Evolutionary conservation across 208 protist species (phyloP).

Genomic region (Trypanosoma cruzi): DNA sequence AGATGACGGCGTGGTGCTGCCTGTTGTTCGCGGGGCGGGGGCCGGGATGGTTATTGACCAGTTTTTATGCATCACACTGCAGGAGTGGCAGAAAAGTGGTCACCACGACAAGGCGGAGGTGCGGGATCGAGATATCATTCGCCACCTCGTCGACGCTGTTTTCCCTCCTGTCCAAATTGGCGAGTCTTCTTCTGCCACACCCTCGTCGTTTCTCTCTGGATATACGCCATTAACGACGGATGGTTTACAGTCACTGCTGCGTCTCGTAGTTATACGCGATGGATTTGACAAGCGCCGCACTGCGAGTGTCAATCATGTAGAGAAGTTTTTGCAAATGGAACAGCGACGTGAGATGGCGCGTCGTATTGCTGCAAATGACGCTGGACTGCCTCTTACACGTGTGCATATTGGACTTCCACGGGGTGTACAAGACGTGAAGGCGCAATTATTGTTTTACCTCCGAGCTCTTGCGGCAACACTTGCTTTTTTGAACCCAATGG

Average conservation of each 20-base stretch:
- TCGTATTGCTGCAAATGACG: conserved; percentile 6
- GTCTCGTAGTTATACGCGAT: conserved; percentile 32
- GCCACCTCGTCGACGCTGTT: conserved; percentile 19
- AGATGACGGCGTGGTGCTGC: not conserved
- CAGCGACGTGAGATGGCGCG: conserved; percentile 18
- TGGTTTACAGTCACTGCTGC: conserved; percentile 21
- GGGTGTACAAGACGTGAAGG: conserved; percentile 14
- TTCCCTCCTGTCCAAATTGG: not conserved
- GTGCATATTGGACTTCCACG: conserved; percentile 11
- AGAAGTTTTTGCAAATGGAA: conserved; percentile 27
- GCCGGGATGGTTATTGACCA: conserved; percentile 20
- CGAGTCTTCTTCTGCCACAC: not conserved
- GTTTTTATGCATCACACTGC: conserved; percentile 11
- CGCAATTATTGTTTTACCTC: conserved; percentile 41
- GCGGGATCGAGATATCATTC: conserved; percentile 16
- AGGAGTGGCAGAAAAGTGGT: not conserved
- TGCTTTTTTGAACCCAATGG: conserved; percentile 31
- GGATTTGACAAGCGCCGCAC: conserved; percentile 30
- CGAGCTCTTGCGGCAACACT: conserved; percentile 21
- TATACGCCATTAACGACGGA: conserved; percentile 20
- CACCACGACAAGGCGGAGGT: not conserved
- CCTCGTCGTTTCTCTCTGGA: conserved; percentile 22
- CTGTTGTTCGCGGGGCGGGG: conserved; percentile 15
- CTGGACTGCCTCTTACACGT: conserved; percentile 2
- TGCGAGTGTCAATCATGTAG: conserved; percentile 29